Percentiles rank a stretch among this genome's conserved stretches.
Evolutionary conservation across 1,139 yeast genomes (phyloP).

Genomic region (Debaryomycetaceae sp.): DNA sequence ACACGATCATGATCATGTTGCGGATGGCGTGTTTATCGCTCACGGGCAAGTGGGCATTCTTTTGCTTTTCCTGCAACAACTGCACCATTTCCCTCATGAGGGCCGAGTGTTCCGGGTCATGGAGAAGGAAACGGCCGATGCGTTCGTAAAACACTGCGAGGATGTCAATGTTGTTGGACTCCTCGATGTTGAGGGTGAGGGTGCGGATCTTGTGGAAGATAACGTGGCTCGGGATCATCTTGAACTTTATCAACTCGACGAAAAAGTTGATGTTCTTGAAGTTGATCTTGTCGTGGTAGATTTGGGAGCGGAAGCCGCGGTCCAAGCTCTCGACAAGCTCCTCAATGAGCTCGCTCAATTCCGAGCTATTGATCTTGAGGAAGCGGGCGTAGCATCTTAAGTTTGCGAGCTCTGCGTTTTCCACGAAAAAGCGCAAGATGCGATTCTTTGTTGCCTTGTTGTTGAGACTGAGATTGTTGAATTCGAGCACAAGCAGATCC

Average conservation of each 20-base stretch:
- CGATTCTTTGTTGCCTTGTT: slow-evolving; percentile 68
- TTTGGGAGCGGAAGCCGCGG: slow-evolving; percentile 48
- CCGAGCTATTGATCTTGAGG: slow-evolving; percentile 44
- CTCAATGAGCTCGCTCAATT: slow-evolving; percentile 41
- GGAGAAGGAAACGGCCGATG: slow-evolving; percentile 50
- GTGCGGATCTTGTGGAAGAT: slow-evolving; percentile 61
- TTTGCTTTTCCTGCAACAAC: slow-evolving; percentile 41
- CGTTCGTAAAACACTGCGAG: slow-evolving; percentile 59
- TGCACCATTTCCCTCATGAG: slow-evolving; percentile 57
- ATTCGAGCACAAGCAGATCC: slow-evolving; percentile 47
- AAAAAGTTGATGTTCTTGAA: slow-evolving; percentile 53
- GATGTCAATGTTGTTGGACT: slow-evolving; percentile 52
- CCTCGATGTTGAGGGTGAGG: slow-evolving; percentile 41
- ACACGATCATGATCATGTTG: slow-evolving; percentile 46
- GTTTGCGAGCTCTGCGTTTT: slow-evolving; percentile 33
- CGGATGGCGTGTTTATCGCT: slow-evolving; percentile 52
- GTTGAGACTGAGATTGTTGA: slow-evolving; percentile 41
- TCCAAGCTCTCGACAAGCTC: slow-evolving; percentile 51
- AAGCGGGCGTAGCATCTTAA: slow-evolving; percentile 52
- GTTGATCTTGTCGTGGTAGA: slow-evolving; percentile 40
- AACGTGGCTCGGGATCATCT: slow-evolving; percentile 58
- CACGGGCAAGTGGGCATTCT: slow-evolving; percentile 34
- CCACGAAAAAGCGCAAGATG: slow-evolving; percentile 44
- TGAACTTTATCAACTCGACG: slow-evolving; percentile 69
- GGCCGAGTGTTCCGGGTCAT: slow-evolving; percentile 48